Evolutionary conservation across 345 rosid species (phyloP).

Genomic region (Aegle marmelos): DNA sequence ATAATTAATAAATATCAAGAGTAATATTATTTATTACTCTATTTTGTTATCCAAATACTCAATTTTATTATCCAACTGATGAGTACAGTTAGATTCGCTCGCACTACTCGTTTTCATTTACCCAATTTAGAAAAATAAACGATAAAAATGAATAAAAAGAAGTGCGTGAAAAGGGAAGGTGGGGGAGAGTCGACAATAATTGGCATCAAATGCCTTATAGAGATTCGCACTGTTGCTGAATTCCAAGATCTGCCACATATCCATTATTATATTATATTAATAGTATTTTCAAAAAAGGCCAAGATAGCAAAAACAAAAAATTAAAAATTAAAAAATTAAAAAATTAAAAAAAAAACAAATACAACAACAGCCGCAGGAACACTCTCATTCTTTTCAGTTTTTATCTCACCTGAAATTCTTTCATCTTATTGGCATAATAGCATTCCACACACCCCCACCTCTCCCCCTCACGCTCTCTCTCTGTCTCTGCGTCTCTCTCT

Average conservation of each 20-base stretch:
- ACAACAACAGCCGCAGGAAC: neutral
- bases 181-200: constrained; percentile 43
- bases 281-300: neutral
- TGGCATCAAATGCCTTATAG: constrained; percentile 80
- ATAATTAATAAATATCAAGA: no score
- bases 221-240: constrained; percentile 73
- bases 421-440: neutral
- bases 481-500: no score
- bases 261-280: constrained; percentile 20
- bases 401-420: neutral
- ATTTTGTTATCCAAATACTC: no score
- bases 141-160: constrained; percentile 8
- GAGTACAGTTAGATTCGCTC: no score
- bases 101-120: no score
- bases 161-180: constrained; percentile 25
- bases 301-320: no score
- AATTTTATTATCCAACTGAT: no score
- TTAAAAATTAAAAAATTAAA: neutral
- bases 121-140: neutral
- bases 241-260: constrained; percentile 52
- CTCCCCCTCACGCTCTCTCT: no score
- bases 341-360: no score
- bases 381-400: neutral
- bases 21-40: no score
- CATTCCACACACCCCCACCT: no score